A percentile compares a stretch with the other conserved stretches of the same genome.
Conservation (phyloP, 2,329 filamentous ascomycete species). For the Claviceps cyperi region DNA sequence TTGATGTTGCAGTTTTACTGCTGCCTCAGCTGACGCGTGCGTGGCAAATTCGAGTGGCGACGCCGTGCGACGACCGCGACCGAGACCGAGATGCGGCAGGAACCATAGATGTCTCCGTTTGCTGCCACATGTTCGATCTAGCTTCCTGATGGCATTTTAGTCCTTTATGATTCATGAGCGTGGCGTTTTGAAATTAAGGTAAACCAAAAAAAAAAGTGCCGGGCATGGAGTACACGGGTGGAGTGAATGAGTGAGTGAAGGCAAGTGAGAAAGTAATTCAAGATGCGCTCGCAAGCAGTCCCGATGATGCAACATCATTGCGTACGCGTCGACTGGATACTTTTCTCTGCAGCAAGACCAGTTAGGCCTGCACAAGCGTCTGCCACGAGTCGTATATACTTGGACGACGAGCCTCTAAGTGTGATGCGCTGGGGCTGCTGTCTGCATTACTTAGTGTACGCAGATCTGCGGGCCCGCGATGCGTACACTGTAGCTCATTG, state of each 20-base stretch:
- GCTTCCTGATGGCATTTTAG: conserved; percentile 11
- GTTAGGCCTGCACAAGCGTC: background rate
- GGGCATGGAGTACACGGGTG: conserved; percentile 11
- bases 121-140: background rate
- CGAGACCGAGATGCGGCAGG: no score
- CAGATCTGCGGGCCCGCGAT: no score
- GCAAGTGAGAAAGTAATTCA: background rate
- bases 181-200: conserved; percentile 20
- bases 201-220: conserved; percentile 6
- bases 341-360: background rate
- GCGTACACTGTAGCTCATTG: no score
- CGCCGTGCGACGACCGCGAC: background rate
- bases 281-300: background rate
- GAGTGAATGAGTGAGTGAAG: conserved; percentile 8
- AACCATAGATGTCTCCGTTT: background rate
- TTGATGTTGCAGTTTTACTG: conserved; percentile 7
- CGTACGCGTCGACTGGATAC: no score
- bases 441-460: background rate
- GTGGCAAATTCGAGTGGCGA: background rate
- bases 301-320: no score
- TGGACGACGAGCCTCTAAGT: background rate
- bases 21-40: conserved; percentile 1
- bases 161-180: conserved; percentile 21
- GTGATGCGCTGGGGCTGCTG: background rate
- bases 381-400: background rate